These are phyloP conservation scores for Phialophora chinensis DNA, from an alignment of 2,329 filamentous ascomycete genomes.

Conservation along the genomic window DNA sequence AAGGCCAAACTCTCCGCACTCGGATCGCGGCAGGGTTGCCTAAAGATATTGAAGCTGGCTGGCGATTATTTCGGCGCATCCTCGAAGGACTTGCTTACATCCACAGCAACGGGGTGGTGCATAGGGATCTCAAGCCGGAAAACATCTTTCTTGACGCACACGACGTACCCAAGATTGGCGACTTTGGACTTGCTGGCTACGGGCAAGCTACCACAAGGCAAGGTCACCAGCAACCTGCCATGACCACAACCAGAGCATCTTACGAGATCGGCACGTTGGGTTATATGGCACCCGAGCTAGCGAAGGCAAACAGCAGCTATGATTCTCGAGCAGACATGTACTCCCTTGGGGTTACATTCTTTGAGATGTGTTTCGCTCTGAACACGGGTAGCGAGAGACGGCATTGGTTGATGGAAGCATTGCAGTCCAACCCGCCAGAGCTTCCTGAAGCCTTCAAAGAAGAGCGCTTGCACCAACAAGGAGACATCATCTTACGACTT, in stretches of 20 bases:
- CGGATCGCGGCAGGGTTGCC: constrained; percentile 75
- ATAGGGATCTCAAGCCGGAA: constrained; percentile 94
- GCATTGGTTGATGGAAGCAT: constrained; percentile 49
- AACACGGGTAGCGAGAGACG: constrained; percentile 66
- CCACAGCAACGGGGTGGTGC: constrained; percentile 87
- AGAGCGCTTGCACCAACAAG: constrained; percentile 59
- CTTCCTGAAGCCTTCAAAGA: constrained; percentile 74
- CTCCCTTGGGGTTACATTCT: constrained; percentile 95
- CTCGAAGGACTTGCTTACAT: constrained; percentile 89
- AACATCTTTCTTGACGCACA: constrained; percentile 94
- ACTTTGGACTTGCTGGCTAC: constrained; percentile 92
- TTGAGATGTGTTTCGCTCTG: constrained; percentile 84
- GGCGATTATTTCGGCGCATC: constrained; percentile 89
- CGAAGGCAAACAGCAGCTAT: constrained; percentile 66
- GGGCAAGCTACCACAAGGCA: constrained; percentile 60
- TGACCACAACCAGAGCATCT: constrained; percentile 28
- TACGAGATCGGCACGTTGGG: constrained; percentile 75
- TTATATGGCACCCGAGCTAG: constrained; percentile 91
- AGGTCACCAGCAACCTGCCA: constrained; percentile 23
- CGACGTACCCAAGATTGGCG: constrained; percentile 92
- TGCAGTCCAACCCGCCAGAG: constrained; percentile 67
- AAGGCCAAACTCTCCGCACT: constrained; percentile 88
- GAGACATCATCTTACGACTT: constrained; percentile 77
- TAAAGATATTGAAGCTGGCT: constrained; percentile 77
- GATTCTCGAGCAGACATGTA: constrained; percentile 99